Percentiles rank a stretch among this genome's conserved stretches.
Conservation (phyloP, 2,329 filamentous ascomycete genomes). For the Acephala macrosclerotiorum region DNA sequence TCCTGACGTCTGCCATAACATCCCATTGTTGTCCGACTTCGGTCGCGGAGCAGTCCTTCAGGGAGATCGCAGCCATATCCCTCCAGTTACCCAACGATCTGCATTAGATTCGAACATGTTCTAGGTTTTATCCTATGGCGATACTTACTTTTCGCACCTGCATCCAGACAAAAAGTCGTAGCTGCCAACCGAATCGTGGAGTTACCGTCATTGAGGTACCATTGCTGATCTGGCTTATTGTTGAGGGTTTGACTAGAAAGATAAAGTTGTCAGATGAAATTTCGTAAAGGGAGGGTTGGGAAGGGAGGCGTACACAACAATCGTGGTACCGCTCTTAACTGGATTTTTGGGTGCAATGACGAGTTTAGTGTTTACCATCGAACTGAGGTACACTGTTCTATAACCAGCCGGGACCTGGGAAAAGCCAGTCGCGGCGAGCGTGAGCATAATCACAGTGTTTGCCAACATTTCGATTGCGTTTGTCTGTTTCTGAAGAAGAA, state of each 20-base stretch:
- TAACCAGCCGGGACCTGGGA: slow-evolving; percentile 24
- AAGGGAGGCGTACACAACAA: slow-evolving; percentile 25
- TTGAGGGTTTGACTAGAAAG: slow-evolving; percentile 23
- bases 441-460: slow-evolving; percentile 21
- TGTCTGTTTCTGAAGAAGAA: background rate
- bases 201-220: slow-evolving; percentile 34
- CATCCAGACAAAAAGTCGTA: slow-evolving; percentile 29
- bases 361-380: slow-evolving; percentile 24
- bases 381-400: slow-evolving; percentile 28
- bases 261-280: background rate
- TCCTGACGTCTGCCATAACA: slow-evolving; percentile 33
- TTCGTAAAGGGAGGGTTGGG: too few species aligned
- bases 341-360: slow-evolving; percentile 28
- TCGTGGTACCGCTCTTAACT: slow-evolving; percentile 17
- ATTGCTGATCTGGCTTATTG: slow-evolving; percentile 29
- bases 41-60: slow-evolving; percentile 23
- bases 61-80: slow-evolving; percentile 27
- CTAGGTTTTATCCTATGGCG: background rate
- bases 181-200: slow-evolving; percentile 25
- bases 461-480: slow-evolving; percentile 23
- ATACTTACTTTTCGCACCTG: slow-evolving; percentile 27
- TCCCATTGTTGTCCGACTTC: slow-evolving; percentile 23
- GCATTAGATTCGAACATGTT: background rate
- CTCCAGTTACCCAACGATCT: slow-evolving; percentile 30
- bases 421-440: slow-evolving; percentile 23